Conservation (phyloP, 2,329 filamentous ascomycete genomes). For the Penicillium sp. region DNA sequence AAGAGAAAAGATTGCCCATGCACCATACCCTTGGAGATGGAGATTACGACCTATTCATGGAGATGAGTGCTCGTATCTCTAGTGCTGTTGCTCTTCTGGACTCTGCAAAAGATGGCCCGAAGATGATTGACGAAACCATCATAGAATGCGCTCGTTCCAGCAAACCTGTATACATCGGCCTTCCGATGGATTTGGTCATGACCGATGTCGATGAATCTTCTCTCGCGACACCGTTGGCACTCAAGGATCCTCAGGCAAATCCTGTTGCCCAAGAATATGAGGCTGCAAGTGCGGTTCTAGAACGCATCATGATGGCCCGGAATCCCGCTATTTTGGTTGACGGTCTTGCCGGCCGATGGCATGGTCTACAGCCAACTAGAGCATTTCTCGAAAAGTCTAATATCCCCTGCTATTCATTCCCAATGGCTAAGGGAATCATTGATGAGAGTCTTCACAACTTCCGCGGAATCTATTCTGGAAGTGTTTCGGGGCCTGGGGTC, state of each 20-base stretch:
- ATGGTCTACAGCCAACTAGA: conserved; percentile 71
- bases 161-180: conserved; percentile 77
- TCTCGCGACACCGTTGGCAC: conserved; percentile 68
- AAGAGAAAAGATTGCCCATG: conserved; percentile 42
- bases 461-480: conserved; percentile 78
- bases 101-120: conserved; percentile 64
- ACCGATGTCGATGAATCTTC: conserved; percentile 72
- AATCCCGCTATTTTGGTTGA: conserved; percentile 78
- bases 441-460: conserved; percentile 73
- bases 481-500: conserved; percentile 61
- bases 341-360: conserved; percentile 74
- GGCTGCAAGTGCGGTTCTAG: conserved; percentile 72
- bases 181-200: conserved; percentile 77
- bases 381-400: conserved; percentile 70
- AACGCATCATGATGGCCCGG: conserved; percentile 70
- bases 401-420: conserved; percentile 79
- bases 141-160: conserved; percentile 70
- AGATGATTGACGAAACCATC: conserved; percentile 74
- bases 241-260: conserved; percentile 63
- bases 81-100: conserved; percentile 69
- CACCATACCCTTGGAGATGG: conserved; percentile 74
- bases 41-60: conserved; percentile 66
- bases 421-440: conserved; percentile 82
- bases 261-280: conserved; percentile 52
- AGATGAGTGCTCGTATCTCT: conserved; percentile 73